These are phyloP conservation scores for Neofusicoccum sp. DNA, from an alignment of 2,329 filamentous ascomycete genomes.

Conservation along the genomic window DNA sequence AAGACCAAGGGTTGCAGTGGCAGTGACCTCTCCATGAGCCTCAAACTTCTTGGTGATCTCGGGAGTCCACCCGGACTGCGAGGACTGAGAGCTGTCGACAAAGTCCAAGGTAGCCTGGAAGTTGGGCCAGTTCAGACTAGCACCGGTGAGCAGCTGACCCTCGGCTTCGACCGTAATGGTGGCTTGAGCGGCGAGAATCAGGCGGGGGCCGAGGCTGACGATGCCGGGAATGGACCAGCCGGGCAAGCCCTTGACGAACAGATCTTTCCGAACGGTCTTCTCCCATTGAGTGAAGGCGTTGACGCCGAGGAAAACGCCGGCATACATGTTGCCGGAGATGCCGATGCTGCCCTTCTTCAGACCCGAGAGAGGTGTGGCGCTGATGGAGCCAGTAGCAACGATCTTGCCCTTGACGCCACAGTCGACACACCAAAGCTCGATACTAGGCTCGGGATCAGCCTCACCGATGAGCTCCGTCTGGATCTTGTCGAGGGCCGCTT, in stretches of 20 bases:
- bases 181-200: slow-evolving; percentile 17
- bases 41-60: slow-evolving; percentile 19
- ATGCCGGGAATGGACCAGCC: slow-evolving; percentile 20
- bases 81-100: slow-evolving; percentile 3
- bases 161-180: slow-evolving; percentile 17
- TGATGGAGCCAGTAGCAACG: slow-evolving; percentile 18
- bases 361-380: slow-evolving; percentile 15
- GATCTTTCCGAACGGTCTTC: slow-evolving; percentile 18
- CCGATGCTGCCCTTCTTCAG: slow-evolving; percentile 19
- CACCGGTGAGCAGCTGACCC: slow-evolving; percentile 19
- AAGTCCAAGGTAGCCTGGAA: slow-evolving; percentile 18
- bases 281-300: slow-evolving; percentile 20
- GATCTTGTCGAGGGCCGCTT: slow-evolving; percentile 11
- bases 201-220: neutral
- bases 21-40: slow-evolving; percentile 17
- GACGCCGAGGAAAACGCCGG: slow-evolving; percentile 20
- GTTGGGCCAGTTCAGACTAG: slow-evolving; percentile 16
- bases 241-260: slow-evolving; percentile 19
- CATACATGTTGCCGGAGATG: slow-evolving; percentile 18
- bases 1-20: slow-evolving; percentile 12
- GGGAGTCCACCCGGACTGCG: slow-evolving; percentile 17
- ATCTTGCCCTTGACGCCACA: slow-evolving; percentile 20
- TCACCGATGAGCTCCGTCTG: slow-evolving; percentile 12
- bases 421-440: slow-evolving; percentile 21
- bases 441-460: slow-evolving; percentile 19